Evolutionary conservation across 2,329 filamentous ascomycete species (phyloP).

Genomic region (Exophiala phaeomuriformis): DNA sequence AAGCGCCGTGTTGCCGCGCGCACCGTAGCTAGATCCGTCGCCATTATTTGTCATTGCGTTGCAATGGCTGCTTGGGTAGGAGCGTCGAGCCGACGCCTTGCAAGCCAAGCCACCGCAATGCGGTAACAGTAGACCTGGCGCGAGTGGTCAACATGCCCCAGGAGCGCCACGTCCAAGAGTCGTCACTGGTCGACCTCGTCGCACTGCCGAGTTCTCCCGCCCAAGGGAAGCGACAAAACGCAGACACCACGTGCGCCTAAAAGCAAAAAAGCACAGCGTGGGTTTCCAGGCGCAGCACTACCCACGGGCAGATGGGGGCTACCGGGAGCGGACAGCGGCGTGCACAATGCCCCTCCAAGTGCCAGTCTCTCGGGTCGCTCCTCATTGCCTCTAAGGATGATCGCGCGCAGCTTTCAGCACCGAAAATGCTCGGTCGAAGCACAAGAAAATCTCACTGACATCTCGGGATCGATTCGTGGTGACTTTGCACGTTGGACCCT

Average conservation of each 20-base stretch:
- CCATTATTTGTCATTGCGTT: neutral
- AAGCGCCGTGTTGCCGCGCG: neutral
- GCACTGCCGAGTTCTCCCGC: too few relatives aligned
- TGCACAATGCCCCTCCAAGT: slow-evolving; percentile 10
- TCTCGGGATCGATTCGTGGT: neutral
- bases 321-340: slow-evolving; percentile 1
- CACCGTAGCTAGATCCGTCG: neutral
- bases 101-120: too few relatives aligned
- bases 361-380: slow-evolving; percentile 13
- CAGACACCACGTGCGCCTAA: neutral
- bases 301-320: neutral
- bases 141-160: too few relatives aligned
- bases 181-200: too few relatives aligned
- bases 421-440: neutral
- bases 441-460: neutral
- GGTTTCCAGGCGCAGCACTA: too few relatives aligned
- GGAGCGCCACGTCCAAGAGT: too few relatives aligned
- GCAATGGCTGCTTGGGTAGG: neutral
- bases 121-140: too few relatives aligned
- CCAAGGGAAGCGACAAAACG: neutral
- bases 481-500: neutral
- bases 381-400: slow-evolving; percentile 1
- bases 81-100: too few relatives aligned
- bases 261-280: neutral
- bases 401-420: slow-evolving; percentile 11